Base-by-base conservation (phyloP, 805 yeast species). In the Saccharomycopsis selenospora region DNA sequence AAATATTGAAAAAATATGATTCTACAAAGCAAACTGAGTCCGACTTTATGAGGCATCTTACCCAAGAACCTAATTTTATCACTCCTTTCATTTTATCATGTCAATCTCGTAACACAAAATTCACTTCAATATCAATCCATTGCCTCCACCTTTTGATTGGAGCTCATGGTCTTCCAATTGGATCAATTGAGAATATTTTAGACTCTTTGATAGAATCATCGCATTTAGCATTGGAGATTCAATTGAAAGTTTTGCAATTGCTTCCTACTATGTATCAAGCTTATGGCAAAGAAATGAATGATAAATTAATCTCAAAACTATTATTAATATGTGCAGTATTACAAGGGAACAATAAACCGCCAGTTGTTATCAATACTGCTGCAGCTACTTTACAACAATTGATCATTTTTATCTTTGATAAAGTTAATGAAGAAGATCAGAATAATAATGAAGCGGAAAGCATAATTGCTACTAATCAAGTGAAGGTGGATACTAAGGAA, bases 311-410 rank as follows among this genome's bases (percentile, higher is more conserved):
- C 29, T 68, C 80, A 5, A 76, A 76, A 52, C 63, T 87, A 10
- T 65, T 91, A 18, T 67, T 70, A 20, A 78, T 91, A 2, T 86
- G 95, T 60, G 75, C 93, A 0, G 73, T 79, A 28, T 70, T 93
- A 44, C 89, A 86, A 49, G 67, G 78, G 11, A 73, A 79, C 11
- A 83, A 79, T 52, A 83, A 85, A 56, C 75, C 81, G 3, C 77
- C 84, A 0, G 85, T 86, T 56, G 95, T 93, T 3, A 73, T 79
- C 11, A 90, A 89, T 58, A 86, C 98, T 0, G 96, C 98, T 0
- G 80, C 87, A 44, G 99, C 98, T 2, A 88, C 98, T 2, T 73
- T 89, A 42, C 95, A 89, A 54, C 98, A 93, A 61, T 66, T 93
- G 40, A 73, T 89, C 41, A 78, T 84, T 30, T 77, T 84, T 26